Conservation (phyloP, 352 stramenopile species). For the Globisporangium splendens region DNA sequence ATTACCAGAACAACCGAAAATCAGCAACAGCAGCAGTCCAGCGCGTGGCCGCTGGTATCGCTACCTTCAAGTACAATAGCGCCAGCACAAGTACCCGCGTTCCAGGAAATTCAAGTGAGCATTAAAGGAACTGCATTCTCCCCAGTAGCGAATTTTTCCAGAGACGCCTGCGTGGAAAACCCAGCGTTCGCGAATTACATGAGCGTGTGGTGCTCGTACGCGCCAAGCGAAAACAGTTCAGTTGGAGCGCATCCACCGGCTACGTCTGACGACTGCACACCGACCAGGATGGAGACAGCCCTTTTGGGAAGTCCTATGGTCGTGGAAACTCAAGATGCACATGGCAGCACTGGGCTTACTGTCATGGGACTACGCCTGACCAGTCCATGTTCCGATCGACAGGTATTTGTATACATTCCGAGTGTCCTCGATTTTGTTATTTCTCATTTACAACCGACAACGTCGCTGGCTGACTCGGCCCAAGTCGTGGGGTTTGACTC, state of each 20-base stretch:
- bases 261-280: not conserved
- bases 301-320: slow-evolving; percentile 3
- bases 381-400: not conserved
- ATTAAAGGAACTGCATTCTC: not conserved
- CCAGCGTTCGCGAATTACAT: slow-evolving; percentile 1
- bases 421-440: slow-evolving; percentile 5
- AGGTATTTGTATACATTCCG: slow-evolving; percentile 6
- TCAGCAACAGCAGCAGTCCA: not conserved
- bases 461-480: not conserved
- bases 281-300: not conserved
- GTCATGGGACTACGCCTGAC: slow-evolving; percentile 3
- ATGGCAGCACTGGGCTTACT: not conserved
- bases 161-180: not conserved
- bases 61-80: not conserved
- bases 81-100: not conserved
- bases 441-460: not conserved
- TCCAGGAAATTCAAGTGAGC: slow-evolving; percentile 6
- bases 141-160: not conserved
- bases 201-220: slow-evolving; percentile 5
- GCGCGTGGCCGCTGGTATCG: not conserved
- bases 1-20: too few species aligned
- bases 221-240: not conserved
- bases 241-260: not conserved
- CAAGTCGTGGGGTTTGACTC: not conserved
- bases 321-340: not conserved